A percentile compares a stretch with the other conserved stretches of the same genome.
phyloP scores from a whole-genome alignment of 2,329 filamentous ascomycete genomes.

The Diaporthe amygdali region DNA sequence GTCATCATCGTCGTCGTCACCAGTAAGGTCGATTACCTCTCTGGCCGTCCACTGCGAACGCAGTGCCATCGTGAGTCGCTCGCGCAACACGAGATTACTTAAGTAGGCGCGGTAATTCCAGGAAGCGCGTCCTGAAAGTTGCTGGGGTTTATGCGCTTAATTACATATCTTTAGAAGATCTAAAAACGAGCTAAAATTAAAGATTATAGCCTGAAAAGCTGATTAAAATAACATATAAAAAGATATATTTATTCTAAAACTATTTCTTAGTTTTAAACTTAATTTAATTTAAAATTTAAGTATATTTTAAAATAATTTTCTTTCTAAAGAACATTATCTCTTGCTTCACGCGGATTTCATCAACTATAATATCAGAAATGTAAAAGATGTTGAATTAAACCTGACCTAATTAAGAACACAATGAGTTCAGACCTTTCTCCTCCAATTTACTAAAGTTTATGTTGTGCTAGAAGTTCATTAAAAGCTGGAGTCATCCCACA shows the following conservation, averaged over 20 bases:
- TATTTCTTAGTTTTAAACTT: not conserved
- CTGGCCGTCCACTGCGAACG: not conserved
- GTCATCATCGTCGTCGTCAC: conserved; percentile 28
- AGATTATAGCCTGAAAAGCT: not conserved
- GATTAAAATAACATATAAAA: not conserved
- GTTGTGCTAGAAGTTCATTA: not conserved
- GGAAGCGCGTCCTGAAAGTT: not conserved
- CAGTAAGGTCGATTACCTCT: conserved; percentile 36
- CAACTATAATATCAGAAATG: accelerated
- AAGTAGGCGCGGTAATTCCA: not conserved
- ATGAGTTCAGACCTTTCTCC: too few species aligned
- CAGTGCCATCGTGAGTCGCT: not conserved
- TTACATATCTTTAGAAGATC: not conserved
- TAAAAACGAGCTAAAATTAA: not conserved
- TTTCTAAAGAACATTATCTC: not conserved
- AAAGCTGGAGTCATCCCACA: not conserved
- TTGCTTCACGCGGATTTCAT: not conserved
- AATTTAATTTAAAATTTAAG: not conserved
- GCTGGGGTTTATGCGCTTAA: not conserved
- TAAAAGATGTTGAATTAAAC: not conserved
- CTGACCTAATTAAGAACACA: not conserved
- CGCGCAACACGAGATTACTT: not conserved
- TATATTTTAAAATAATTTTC: not conserved
- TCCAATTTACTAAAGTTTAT: too few species aligned
- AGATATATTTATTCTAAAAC: not conserved